Base-by-base conservation (phyloP, 495 filamentous ascomycete genomes). In the Penicillium pancosmium region DNA sequence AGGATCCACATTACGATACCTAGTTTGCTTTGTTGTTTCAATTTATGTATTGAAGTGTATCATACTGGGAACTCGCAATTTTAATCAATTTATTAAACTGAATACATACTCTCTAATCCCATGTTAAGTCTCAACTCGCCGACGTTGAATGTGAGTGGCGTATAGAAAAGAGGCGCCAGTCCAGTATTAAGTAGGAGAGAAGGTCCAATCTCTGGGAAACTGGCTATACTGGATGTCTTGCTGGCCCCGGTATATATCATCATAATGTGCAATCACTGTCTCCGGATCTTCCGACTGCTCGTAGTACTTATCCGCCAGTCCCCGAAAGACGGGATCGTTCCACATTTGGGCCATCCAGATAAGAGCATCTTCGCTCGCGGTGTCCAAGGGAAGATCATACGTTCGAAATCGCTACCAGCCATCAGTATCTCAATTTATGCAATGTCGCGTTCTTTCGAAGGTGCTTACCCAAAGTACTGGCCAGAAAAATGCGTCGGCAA, bases 321-420 rank as follows among this genome's bases (percentile, higher is more conserved):
- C 49, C 55, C 65, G 68, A 19, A 80, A 66, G 9, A 46, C 47
- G 0, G 78, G 75, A 60, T 79, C 74, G 57, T 70, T 76, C 79
- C 79, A 80, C 75, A 82, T 80, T 23, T 63, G 79, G 35, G 60
- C 67, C 67, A 64, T 78, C 79, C 77, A 80, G 6, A 67, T 63
- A 19, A 78, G 54, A 4, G 66, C 76, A 44, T 80, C 75, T 6
- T 63, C 53, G 7, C 54, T 73, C 10, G 75, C 77, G 7, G 65
- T 63, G 13, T 62, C 65, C 43, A 80, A 57, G 4, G 77, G 76
- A 43, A 80, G 68, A 52, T 71, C 65, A 25, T 82, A 82, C 1
- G 70, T 69, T 12, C 78, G 76, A 61, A 80, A 72, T 25, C 79
- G 75, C 78, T 82, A 49, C 19, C 11, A 43, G 50, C 33, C 31